phyloP scores from a whole-genome alignment of 2,329 filamentous ascomycete species.

The Aspergillus flavus region DNA sequence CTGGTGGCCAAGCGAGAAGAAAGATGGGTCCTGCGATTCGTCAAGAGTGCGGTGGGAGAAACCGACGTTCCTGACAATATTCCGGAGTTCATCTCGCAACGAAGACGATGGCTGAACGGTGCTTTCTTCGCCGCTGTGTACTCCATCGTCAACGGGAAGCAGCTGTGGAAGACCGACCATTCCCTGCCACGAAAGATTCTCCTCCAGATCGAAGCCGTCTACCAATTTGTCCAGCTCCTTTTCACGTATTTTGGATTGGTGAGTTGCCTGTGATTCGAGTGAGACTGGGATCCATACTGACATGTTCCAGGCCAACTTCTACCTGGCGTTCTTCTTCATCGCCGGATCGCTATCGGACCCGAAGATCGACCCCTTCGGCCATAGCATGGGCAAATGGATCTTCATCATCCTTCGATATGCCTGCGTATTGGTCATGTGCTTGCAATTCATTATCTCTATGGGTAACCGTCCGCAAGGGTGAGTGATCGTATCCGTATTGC shows the following conservation, averaged over 20 bases:
- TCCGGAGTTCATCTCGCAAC: slow-evolving; percentile 95
- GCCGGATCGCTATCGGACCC: slow-evolving; percentile 83
- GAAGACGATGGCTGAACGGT: slow-evolving; percentile 95
- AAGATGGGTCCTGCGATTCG: slow-evolving; percentile 97
- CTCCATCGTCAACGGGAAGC: slow-evolving; percentile 90
- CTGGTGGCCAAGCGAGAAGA: slow-evolving; percentile 92
- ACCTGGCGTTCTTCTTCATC: slow-evolving; percentile 97
- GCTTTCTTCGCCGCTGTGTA: slow-evolving; percentile 99
- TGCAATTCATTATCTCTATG: slow-evolving; percentile 95
- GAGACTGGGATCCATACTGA: neutral
- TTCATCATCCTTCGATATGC: slow-evolving; percentile 85
- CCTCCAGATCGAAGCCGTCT: slow-evolving; percentile 91
- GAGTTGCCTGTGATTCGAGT: slow-evolving; percentile 19
- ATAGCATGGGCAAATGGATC: slow-evolving; percentile 79
- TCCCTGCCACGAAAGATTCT: slow-evolving; percentile 85
- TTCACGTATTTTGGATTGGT: slow-evolving; percentile 96
- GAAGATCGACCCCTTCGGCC: slow-evolving; percentile 84
- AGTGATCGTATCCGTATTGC: slow-evolving; percentile 20
- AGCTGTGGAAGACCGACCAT: slow-evolving; percentile 93
- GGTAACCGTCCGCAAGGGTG: slow-evolving; percentile 91
- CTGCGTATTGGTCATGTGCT: slow-evolving; percentile 83
- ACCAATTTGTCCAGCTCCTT: slow-evolving; percentile 87
- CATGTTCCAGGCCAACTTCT: slow-evolving; percentile 77
- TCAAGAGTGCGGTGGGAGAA: slow-evolving; percentile 93
- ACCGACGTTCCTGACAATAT: slow-evolving; percentile 92